Percentiles rank a stretch among this genome's conserved stretches.
These are phyloP conservation scores for Calocybe indica DNA, from an alignment of 768 basidiomycete species.

Conservation along the genomic window DNA sequence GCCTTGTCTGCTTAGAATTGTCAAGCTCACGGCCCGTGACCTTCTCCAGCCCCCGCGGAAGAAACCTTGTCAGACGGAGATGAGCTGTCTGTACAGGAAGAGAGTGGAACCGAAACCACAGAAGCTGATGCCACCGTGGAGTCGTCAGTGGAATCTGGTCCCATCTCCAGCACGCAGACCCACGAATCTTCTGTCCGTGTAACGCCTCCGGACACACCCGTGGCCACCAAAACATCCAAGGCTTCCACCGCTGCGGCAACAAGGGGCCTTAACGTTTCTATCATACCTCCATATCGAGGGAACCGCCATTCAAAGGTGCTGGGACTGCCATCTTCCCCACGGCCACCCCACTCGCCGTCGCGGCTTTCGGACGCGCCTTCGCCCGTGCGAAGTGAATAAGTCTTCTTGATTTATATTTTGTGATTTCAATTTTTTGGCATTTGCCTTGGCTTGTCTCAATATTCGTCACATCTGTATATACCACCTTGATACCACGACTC, in stretches of 20 bases:
- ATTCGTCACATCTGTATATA: constrained; percentile 3
- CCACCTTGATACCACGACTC: constrained; percentile 10
- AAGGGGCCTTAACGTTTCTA: constrained; percentile 64
- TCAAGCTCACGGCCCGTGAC: neutral
- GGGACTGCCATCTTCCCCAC: constrained; percentile 55
- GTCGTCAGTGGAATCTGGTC: constrained; percentile 40
- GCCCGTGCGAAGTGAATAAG: constrained; percentile 14
- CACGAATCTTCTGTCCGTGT: constrained; percentile 22
- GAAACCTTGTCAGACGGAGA: constrained; percentile 70
- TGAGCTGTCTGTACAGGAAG: constrained; percentile 59
- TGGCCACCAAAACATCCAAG: constrained; percentile 34
- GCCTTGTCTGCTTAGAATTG: neutral
- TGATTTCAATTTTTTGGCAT: neutral
- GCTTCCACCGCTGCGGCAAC: constrained; percentile 60
- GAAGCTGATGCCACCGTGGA: constrained; percentile 50
- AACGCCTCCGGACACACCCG: constrained; percentile 37
- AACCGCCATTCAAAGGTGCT: constrained; percentile 62
- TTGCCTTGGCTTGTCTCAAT: constrained; percentile 7
- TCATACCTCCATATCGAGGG: constrained; percentile 43
- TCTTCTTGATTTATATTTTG: constrained; percentile 1
- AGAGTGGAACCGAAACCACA: constrained; percentile 69
- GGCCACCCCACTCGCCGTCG: constrained; percentile 36
- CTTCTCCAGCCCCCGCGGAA: constrained; percentile 37
- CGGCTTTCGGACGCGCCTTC: constrained; percentile 14
- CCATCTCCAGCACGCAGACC: constrained; percentile 20